Evolutionary conservation across 345 rosid genomes (phyloP).

Genomic region (Sonneratia caseolaris): DNA sequence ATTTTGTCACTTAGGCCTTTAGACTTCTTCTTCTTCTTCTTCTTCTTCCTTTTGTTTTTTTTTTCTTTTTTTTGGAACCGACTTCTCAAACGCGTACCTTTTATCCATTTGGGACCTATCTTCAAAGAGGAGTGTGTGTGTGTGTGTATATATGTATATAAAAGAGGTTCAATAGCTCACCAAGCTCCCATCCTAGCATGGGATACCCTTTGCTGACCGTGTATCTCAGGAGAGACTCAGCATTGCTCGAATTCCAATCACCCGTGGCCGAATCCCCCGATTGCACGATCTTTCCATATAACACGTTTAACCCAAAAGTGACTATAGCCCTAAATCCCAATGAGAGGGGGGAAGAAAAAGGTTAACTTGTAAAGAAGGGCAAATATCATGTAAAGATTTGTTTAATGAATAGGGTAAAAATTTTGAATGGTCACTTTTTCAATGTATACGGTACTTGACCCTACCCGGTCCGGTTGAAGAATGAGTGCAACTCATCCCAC

Average conservation of each 20-base stretch:
- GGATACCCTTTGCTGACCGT: slow-evolving; percentile 26
- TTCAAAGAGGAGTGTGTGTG: not conserved
- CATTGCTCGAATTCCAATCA: slow-evolving; percentile 37
- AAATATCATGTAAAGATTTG: too few species aligned
- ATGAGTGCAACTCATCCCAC: slow-evolving; percentile 57
- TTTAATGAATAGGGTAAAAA: not conserved
- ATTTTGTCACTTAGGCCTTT: not conserved
- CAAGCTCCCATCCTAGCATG: slow-evolving; percentile 43
- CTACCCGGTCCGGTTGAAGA: slow-evolving; percentile 50
- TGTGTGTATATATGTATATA: not conserved
- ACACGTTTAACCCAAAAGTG: slow-evolving; percentile 36
- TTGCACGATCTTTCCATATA: slow-evolving; percentile 24
- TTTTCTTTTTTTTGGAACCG: not conserved
- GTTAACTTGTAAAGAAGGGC: too few species aligned
- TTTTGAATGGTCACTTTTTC: too few species aligned
- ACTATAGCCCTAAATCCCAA: slow-evolving; percentile 24
- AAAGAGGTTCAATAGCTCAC: slow-evolving; percentile 11
- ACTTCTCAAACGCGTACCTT: not conserved
- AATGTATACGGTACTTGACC: not conserved
- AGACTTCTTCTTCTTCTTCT: not conserved
- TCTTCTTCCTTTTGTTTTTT: too few species aligned
- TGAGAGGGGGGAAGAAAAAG: not conserved
- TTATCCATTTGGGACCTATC: not conserved
- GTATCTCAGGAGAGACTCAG: slow-evolving; percentile 29
- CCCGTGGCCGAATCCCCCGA: slow-evolving; percentile 25